phyloP scores from a whole-genome alignment of 345 rosid species.

The Eucalyptus viminalis region DNA sequence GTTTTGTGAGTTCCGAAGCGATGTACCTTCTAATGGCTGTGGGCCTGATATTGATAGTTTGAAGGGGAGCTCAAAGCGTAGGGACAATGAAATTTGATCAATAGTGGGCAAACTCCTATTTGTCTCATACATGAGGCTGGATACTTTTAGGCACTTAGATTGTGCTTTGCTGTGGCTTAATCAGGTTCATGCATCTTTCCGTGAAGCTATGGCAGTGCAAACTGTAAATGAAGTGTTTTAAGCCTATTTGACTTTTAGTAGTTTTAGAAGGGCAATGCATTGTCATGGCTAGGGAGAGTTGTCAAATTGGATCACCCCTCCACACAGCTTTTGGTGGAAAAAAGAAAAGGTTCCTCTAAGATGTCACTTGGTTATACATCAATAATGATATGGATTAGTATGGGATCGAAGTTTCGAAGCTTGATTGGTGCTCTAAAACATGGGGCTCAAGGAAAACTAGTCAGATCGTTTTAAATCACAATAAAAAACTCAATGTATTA shows the following conservation, averaged over 20 bases:
- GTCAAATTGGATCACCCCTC: not conserved
- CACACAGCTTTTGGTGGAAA: not conserved
- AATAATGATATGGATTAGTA: not conserved
- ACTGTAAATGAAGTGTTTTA: not conserved
- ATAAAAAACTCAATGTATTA: not conserved
- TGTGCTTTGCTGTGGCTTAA: not conserved
- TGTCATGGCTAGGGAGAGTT: not conserved
- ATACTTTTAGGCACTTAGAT: not conserved
- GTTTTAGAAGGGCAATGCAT: not conserved
- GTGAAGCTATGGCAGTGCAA: not conserved
- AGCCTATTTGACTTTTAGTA: not conserved
- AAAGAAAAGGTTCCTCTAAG: not conserved
- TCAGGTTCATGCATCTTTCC: not conserved
- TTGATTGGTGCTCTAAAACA: not conserved
- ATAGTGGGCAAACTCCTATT: not conserved
- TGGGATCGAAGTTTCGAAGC: not conserved
- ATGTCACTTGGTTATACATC: not conserved
- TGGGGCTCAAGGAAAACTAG: not conserved
- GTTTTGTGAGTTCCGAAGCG: not conserved
- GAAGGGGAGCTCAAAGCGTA: not conserved
- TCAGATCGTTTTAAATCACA: not conserved
- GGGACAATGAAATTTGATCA: not conserved
- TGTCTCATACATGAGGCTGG: not conserved
- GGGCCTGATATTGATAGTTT: not conserved
- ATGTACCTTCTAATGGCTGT: not conserved